Base-by-base conservation (phyloP, 23 red algal genomes). In the Chondrus crispus region DNA sequence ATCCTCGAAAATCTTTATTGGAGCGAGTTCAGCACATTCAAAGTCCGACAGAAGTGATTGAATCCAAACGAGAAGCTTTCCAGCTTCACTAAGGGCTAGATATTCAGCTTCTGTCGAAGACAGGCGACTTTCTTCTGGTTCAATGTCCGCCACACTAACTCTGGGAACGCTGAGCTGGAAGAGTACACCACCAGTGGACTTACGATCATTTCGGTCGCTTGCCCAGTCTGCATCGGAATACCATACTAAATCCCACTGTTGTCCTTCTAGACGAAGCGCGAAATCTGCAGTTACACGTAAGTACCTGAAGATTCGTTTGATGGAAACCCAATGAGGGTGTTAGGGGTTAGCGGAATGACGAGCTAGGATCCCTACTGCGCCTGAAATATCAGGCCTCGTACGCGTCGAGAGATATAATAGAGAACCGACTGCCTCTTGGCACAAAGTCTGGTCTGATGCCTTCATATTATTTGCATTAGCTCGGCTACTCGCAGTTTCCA, bases 201-300 rank as follows among this genome's bases (percentile, higher is more conserved):
- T 50, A 12, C 74, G 11, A 30, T 45, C 16, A 18, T 52, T 30
- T 12, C 19, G 37, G 74, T 13, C 33, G 20, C 38, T 19, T 26
- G 74, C 74, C 41, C 74, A 80, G 74, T 80, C 74, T 12, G 38
- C n/a, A 36, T 80, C 41, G 18, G 12, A 18, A 45, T 51, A 80
- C 16, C 19, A 14, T 13, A 26, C 46, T 11, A 80, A 36, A 48
- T 80, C 22, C 28, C 11, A 28, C 24, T 72, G 12, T 12, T 72
- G 24, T 16, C 13, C 66, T 18, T 72, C 66, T 12, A 33, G 12
- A 11, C 35, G 14, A 12, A 72, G 12, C 11, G 14, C 22, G 13
- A 72, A 16, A 38, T 26, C 28, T 30, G 12, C 35, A 72, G 35
- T 30, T 33, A 12, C 66, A 11, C 28, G 12, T 38, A 72, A 30